phyloP scores from a whole-genome alignment of 2,329 filamentous ascomycete genomes.

The Scedosporium dehoogii region DNA sequence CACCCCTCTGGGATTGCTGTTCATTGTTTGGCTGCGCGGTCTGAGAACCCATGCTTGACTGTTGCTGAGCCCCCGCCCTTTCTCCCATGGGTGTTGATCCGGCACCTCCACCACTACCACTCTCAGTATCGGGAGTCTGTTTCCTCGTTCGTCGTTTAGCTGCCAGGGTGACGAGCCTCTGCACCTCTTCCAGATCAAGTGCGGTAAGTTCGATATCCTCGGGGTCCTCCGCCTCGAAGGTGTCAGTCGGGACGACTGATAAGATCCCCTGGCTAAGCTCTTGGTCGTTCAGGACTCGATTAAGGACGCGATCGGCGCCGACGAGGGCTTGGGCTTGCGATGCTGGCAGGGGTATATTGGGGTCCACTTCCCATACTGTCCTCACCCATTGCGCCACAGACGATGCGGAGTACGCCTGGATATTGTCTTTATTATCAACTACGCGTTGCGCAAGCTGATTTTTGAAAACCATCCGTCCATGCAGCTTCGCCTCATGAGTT shows the following conservation, averaged over 20 bases:
- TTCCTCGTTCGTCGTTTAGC: neutral
- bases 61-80: too few species aligned
- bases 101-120: too few species aligned
- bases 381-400: slow-evolving; percentile 18
- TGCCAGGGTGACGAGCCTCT: slow-evolving; percentile 13
- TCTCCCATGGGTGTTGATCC: too few species aligned
- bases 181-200: slow-evolving; percentile 49
- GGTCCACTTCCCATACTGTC: slow-evolving; percentile 2
- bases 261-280: slow-evolving; percentile 31
- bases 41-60: too few species aligned
- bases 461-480: slow-evolving; percentile 73
- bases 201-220: slow-evolving; percentile 43
- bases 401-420: slow-evolving; percentile 50
- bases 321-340: slow-evolving; percentile 21
- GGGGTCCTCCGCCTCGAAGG: slow-evolving; percentile 58
- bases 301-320: slow-evolving; percentile 56
- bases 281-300: slow-evolving; percentile 30
- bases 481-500: slow-evolving; percentile 66
- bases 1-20: too few species aligned
- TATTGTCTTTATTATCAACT: slow-evolving; percentile 71
- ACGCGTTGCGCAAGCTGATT: slow-evolving; percentile 68
- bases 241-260: slow-evolving; percentile 57
- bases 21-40: too few species aligned
- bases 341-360: slow-evolving; percentile 35
- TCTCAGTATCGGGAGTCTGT: neutral